Evolutionary conservation across 2,329 filamentous ascomycete species (phyloP).

Genomic region (Microcyclosporella mali): DNA sequence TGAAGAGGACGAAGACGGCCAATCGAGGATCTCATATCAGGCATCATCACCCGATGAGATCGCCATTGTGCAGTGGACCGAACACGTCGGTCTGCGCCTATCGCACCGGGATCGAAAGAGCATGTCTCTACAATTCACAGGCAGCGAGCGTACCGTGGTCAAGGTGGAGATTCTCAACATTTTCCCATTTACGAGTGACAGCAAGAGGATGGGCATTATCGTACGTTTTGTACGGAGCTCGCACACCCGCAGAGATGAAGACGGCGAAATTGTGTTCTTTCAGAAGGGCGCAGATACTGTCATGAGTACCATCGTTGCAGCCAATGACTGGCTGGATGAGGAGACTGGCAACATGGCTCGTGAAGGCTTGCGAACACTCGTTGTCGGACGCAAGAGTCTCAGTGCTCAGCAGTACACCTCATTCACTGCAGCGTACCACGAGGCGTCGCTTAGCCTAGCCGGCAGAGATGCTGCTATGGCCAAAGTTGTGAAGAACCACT

Average conservation of each 20-base stretch:
- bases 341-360: slow-evolving; percentile 99
- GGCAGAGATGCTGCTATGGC: slow-evolving; percentile 78
- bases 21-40: slow-evolving; percentile 78
- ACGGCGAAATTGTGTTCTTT: slow-evolving; percentile 92
- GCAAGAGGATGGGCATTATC: slow-evolving; percentile 96
- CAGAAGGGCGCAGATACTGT: slow-evolving; percentile 98
- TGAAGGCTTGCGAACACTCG: slow-evolving; percentile 86
- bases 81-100: slow-evolving; percentile 80
- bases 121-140: slow-evolving; percentile 74
- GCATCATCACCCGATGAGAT: slow-evolving; percentile 97
- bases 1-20: slow-evolving; percentile 69
- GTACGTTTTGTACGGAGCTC: slow-evolving; percentile 65
- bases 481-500: slow-evolving; percentile 67
- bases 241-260: slow-evolving; percentile 43
- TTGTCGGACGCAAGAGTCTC: slow-evolving; percentile 86
- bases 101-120: slow-evolving; percentile 78
- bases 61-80: slow-evolving; percentile 93
- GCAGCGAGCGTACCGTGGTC: slow-evolving; percentile 68
- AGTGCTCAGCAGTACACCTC: slow-evolving; percentile 72
- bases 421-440: slow-evolving; percentile 67
- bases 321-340: slow-evolving; percentile 98
- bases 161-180: slow-evolving; percentile 85
- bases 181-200: slow-evolving; percentile 96
- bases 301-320: slow-evolving; percentile 90
- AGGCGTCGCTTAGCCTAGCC: slow-evolving; percentile 73